Conservation (phyloP, 1,284 basidiomycete genomes). For the Tausonia pullulans region DNA sequence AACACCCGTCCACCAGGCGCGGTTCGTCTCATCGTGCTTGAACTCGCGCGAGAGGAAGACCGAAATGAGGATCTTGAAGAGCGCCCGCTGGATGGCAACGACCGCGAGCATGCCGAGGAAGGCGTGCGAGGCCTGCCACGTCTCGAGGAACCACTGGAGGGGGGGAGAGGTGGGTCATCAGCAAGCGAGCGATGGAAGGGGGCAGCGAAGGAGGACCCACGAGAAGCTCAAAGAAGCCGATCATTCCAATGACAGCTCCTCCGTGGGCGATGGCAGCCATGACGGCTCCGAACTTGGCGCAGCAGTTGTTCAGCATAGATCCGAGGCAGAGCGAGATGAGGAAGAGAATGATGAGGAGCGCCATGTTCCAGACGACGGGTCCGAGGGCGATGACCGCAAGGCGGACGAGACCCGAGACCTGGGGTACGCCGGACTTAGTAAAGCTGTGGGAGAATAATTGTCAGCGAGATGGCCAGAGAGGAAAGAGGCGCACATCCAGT, state of each 20-base stretch:
- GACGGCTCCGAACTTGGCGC: constrained; percentile 74
- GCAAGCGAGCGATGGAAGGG: background rate
- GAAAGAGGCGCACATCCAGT: background rate
- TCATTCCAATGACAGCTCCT: constrained; percentile 64
- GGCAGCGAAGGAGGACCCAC: constrained; percentile 41
- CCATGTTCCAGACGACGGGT: constrained; percentile 92
- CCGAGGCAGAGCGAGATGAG: constrained; percentile 84
- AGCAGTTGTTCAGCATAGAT: constrained; percentile 72
- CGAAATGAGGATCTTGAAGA: constrained; percentile 84
- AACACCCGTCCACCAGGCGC: constrained; percentile 94
- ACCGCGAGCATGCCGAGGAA: constrained; percentile 78
- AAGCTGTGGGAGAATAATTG: constrained; percentile 58
- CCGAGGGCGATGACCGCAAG: constrained; percentile 88
- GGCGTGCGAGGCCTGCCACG: constrained; percentile 83
- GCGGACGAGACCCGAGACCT: constrained; percentile 65
- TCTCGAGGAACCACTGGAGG: constrained; percentile 79
- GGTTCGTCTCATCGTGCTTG: constrained; percentile 94
- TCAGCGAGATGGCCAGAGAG: background rate
- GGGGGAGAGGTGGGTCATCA: constrained; percentile 23
- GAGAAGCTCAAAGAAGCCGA: constrained; percentile 89
- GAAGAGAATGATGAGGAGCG: constrained; percentile 74
- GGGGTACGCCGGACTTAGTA: constrained; percentile 43
- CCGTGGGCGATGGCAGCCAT: constrained; percentile 81
- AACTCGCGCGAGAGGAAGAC: constrained; percentile 81
- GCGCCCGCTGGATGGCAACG: constrained; percentile 74